Percentiles rank a stretch among this genome's conserved stretches.
Evolutionary conservation across 371 early-diverging fungal genomes (phyloP).

Genomic region (Mortierella sp.): DNA sequence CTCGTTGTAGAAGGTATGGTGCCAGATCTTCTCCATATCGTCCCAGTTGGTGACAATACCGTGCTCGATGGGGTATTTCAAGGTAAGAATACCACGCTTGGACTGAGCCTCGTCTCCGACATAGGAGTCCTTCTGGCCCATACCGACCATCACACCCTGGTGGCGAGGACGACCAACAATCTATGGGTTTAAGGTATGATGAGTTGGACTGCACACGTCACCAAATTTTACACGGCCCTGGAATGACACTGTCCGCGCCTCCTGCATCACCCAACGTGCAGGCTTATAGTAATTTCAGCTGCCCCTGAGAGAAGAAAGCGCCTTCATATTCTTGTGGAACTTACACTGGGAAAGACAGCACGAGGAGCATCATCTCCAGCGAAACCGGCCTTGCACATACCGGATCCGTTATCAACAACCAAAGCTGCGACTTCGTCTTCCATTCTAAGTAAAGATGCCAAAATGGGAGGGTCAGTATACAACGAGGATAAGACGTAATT

Average conservation of each 20-base stretch:
- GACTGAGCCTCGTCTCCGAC: conserved; percentile 96
- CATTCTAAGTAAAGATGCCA: conserved; percentile 1
- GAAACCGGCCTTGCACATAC: conserved; percentile 97
- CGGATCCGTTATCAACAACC: conserved; percentile 84
- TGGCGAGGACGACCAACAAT: conserved; percentile 97
- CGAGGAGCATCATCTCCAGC: conserved; percentile 97
- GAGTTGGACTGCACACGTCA: neutral
- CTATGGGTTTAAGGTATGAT: conserved; percentile 5
- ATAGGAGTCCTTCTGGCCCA: conserved; percentile 93
- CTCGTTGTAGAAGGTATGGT: conserved; percentile 93
- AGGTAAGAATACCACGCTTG: conserved; percentile 89
- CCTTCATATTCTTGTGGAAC: conserved; percentile 3
- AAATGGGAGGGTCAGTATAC: no score
- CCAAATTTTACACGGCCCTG: no score
- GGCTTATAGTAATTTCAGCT: no score
- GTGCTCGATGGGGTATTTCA: conserved; percentile 96
- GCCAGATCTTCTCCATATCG: conserved; percentile 98
- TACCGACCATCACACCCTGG: conserved; percentile 96
- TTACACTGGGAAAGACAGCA: conserved; percentile 87
- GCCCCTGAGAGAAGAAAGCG: no score
- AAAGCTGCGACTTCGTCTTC: conserved; percentile 53
- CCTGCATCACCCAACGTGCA: no score
- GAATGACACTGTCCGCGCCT: no score
- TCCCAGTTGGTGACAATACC: conserved; percentile 97
- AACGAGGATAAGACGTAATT: no score